Conservation (phyloP, 345 rosid species). For the Boechera divaricarpa region DNA sequence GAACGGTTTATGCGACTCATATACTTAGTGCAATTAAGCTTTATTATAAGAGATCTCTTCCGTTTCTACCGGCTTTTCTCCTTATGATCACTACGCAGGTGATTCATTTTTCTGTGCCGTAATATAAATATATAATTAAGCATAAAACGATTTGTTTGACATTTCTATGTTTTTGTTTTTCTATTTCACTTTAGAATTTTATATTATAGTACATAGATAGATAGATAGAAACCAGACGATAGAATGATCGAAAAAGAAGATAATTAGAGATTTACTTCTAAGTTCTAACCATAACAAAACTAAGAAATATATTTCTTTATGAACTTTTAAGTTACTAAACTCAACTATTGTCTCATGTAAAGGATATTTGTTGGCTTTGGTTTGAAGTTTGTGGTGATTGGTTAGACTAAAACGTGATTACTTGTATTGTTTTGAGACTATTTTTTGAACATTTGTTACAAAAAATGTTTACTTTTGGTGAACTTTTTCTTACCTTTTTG, state of each 20-base stretch:
- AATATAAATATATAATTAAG: not conserved
- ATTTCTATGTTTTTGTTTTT: not conserved
- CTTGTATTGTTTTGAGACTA: not conserved
- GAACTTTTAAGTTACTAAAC: not conserved
- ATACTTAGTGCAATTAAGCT: constrained; percentile 73
- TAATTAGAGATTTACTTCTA: not conserved
- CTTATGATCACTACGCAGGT: constrained; percentile 88
- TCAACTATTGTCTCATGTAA: not conserved
- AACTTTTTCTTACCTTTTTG: not conserved
- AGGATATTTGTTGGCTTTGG: constrained; percentile 12
- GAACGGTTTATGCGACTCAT: constrained; percentile 76
- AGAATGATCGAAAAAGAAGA: not conserved
- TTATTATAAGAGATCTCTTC: constrained; percentile 59
- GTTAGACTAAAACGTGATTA: constrained; percentile 18
- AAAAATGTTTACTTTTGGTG: constrained; percentile 1
- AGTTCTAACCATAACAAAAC: not conserved
- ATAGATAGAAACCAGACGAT: not conserved
- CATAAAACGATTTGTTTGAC: not conserved
- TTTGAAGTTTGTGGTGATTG: constrained; percentile 27
- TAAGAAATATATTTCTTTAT: not conserved
- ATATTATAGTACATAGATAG: not conserved
- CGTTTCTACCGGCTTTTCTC: constrained; percentile 64
- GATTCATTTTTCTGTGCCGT: not conserved
- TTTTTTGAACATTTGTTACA: not conserved
- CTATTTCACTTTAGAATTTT: not conserved